Conservation (phyloP, 257 asterid species). For the Ophiorrhiza pumila region DNA sequence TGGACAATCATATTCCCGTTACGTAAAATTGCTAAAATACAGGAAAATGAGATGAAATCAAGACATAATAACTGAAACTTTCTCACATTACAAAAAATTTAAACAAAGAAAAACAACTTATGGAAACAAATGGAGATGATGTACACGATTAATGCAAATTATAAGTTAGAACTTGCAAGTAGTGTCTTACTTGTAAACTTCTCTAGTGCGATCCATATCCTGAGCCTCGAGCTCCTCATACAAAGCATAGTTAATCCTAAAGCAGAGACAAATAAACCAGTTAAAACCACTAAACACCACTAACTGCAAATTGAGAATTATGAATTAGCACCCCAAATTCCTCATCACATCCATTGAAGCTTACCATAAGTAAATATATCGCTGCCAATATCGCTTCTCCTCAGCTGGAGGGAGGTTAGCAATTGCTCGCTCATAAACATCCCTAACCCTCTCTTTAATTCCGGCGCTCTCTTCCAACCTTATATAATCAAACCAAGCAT, state of each 20-base stretch:
- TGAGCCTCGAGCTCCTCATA: conserved; percentile 89
- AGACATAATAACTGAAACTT: neutral
- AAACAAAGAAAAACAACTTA: neutral
- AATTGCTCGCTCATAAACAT: conserved; percentile 84
- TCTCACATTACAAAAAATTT: no score
- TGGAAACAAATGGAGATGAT: neutral
- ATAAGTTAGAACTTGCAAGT: conserved; percentile 7
- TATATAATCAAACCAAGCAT: conserved; percentile 86
- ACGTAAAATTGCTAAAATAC: neutral
- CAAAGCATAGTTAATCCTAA: conserved; percentile 85
- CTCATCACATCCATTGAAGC: conserved; percentile 16
- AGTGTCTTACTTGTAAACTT: conserved; percentile 69
- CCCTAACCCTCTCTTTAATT: conserved; percentile 59
- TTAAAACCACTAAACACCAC: conserved; percentile 18
- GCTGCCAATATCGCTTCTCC: conserved; percentile 93
- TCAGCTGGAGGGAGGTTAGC: conserved; percentile 92
- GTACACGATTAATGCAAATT: neutral
- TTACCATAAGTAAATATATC: conserved; percentile 88
- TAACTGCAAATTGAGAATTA: neutral
- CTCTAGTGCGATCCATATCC: conserved; percentile 78
- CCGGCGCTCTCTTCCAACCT: conserved; percentile 80
- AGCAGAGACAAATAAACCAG: conserved; percentile 19
- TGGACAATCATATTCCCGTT: neutral
- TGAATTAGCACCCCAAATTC: no score
- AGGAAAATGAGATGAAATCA: neutral